A percentile compares a stretch with the other conserved stretches of the same genome.
Conservation (phyloP, 2,329 filamentous ascomycete genomes). For the Colletotrichum gigasporum region DNA sequence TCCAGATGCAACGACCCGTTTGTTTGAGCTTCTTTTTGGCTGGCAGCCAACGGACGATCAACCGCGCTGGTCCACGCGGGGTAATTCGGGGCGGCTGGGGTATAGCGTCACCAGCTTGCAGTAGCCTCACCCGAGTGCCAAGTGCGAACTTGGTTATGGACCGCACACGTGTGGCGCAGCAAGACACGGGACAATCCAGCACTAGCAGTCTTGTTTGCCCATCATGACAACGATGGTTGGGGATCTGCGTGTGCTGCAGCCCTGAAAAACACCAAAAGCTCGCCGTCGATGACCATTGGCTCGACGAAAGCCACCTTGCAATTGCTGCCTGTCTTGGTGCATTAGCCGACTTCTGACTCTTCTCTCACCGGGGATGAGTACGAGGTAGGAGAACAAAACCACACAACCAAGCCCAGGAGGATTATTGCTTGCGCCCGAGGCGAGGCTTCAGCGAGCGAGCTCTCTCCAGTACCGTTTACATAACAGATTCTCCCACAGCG, state of each 20-base stretch:
- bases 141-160: background rate
- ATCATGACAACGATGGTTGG: background rate
- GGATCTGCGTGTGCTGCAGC: slow-evolving; percentile 9
- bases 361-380: background rate
- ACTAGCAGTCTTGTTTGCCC: background rate
- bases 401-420: background rate
- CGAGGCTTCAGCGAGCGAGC: background rate
- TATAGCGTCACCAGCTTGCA: background rate
- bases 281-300: slow-evolving; percentile 6
- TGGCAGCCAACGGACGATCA: background rate
- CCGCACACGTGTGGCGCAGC: slow-evolving; percentile 9
- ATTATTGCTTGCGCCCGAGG: background rate
- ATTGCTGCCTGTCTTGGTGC: slow-evolving; percentile 7
- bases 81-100: background rate
- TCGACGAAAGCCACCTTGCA: background rate
- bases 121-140: background rate
- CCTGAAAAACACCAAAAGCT: background rate
- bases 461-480: background rate
- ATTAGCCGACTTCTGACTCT: background rate
- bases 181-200: background rate
- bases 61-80: background rate
- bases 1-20: background rate
- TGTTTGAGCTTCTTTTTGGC: background rate
- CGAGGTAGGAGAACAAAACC: too few relatives aligned
- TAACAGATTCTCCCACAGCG: background rate